These are phyloP conservation scores for Sugiyamaella castrensis DNA, from an alignment of 1,139 yeast species.

Conservation along the genomic window DNA sequence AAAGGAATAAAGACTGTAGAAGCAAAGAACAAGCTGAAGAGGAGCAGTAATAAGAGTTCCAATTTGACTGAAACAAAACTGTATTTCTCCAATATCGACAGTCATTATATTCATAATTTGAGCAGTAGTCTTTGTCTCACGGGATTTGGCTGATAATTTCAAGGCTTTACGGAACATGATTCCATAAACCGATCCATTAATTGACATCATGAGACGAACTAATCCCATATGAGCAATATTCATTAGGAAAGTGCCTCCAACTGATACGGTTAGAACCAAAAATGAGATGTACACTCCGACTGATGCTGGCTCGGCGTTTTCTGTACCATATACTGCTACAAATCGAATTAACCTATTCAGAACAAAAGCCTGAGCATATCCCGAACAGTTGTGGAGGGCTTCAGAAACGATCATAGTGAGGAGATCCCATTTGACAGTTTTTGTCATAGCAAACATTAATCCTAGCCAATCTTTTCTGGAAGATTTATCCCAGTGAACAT, in stretches of 20 bases:
- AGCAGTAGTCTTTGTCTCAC: slow-evolving; percentile 75
- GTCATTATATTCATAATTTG: slow-evolving; percentile 76
- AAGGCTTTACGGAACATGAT: slow-evolving; percentile 75
- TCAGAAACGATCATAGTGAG: slow-evolving; percentile 69
- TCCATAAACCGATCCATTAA: slow-evolving; percentile 64
- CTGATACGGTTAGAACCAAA: slow-evolving; percentile 73
- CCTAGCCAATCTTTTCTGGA: slow-evolving; percentile 17
- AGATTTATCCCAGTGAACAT: slow-evolving; percentile 54
- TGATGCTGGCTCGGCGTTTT: slow-evolving; percentile 50
- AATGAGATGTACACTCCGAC: slow-evolving; percentile 77
- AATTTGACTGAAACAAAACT: slow-evolving; percentile 49
- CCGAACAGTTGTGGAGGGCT: slow-evolving; percentile 60
- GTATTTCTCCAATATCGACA: slow-evolving; percentile 70
- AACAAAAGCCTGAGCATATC: slow-evolving; percentile 79
- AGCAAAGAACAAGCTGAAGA: slow-evolving; percentile 50
- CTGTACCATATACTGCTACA: slow-evolving; percentile 61
- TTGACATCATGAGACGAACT: slow-evolving; percentile 36
- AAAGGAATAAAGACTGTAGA: slow-evolving; percentile 53
- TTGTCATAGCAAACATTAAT: slow-evolving; percentile 53
- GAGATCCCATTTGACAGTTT: slow-evolving; percentile 54
- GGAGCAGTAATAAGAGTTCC: slow-evolving; percentile 50
- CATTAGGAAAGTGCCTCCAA: slow-evolving; percentile 73
- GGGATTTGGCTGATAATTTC: slow-evolving; percentile 73
- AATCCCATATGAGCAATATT: slow-evolving; percentile 56
- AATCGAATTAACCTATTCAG: slow-evolving; percentile 68